Conservation (phyloP, 2,329 filamentous ascomycete genomes). For the Diplodia sapinea region DNA sequence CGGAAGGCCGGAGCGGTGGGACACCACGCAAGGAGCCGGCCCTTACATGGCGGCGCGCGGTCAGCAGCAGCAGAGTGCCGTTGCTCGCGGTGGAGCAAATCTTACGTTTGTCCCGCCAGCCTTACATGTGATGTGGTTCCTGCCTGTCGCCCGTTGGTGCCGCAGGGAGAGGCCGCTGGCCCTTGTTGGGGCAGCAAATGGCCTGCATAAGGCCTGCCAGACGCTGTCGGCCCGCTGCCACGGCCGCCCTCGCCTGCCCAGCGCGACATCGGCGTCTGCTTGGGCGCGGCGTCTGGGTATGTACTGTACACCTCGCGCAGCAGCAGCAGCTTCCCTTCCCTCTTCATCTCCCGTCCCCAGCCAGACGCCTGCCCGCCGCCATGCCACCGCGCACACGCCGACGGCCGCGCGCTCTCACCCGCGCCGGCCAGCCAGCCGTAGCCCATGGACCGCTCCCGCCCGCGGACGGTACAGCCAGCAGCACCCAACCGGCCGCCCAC, state of each 20-base stretch:
- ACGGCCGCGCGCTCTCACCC: too few species aligned
- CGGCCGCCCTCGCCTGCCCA: slow-evolving; percentile 11
- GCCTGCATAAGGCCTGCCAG: slow-evolving; percentile 15
- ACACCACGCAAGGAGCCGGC: slow-evolving; percentile 29
- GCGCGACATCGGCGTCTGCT: background rate
- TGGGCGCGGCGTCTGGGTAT: background rate
- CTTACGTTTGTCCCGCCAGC: slow-evolving; percentile 28
- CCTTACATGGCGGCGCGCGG: slow-evolving; percentile 22
- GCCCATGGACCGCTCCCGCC: slow-evolving; percentile 9
- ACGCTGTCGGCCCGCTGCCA: slow-evolving; percentile 2
- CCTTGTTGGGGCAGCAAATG: slow-evolving; percentile 27
- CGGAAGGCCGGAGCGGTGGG: slow-evolving; percentile 30
- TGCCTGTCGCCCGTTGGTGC: slow-evolving; percentile 15
- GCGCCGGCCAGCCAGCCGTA: background rate
- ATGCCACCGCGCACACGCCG: slow-evolving; percentile 2
- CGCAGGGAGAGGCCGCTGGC: slow-evolving; percentile 15
- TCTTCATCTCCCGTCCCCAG: background rate
- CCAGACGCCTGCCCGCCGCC: background rate
- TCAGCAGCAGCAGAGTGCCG: slow-evolving; percentile 2
- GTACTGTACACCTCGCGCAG: background rate
- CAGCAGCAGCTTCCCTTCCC: slow-evolving; percentile 10
- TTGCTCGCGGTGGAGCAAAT: slow-evolving; percentile 28
- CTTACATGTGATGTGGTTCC: slow-evolving; percentile 29
- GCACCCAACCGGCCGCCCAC: slow-evolving; percentile 21
- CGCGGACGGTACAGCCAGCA: background rate